Evolutionary conservation across 2,329 filamentous ascomycete genomes (phyloP), one percentile per base, ranked within the genome.

Genomic region (Epichloe sylvatica): DNA sequence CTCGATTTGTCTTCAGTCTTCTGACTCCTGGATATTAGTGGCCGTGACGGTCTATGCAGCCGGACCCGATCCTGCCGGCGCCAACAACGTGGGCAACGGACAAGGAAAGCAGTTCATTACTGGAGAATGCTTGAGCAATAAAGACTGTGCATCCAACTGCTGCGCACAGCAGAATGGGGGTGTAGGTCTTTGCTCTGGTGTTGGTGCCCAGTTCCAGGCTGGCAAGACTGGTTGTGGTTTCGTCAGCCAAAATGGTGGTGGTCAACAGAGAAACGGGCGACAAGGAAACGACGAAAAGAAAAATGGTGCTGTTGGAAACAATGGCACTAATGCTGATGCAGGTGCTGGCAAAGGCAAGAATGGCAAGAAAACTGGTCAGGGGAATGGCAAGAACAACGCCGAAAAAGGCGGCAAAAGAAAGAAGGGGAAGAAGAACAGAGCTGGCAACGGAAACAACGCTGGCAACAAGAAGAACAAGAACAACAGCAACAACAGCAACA

Each of bases 211-310:
- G 46, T 58, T 59, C 49, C 59, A 63, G 55, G 57, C 57, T 25
- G 61, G 61, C 39, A 64, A 64, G 57, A 55, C 55, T 9, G 60
- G 61, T 17, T 64, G 61, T 49, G 57, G 56, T 35, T 63, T 62
- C 35, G 53, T 51, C 13, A 60, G 62, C 45, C 41, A n/a, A n/a
- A 46, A 43, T n/a, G 49, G 23, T 12, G 23, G 36, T 11, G 23
- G 41, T 11, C 41, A 41, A 23, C 39, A 21, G 39, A 41, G 17
- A 11, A 21, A 21, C 19, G 39, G n/a, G 1, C n/a, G 19, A 12
- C n/a, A 21, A 23, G 17, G 17, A 5, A 41, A 41, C n/a, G 17
- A 17, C 17, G 17, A 41, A 17, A 8, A 23, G 17, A 41, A 41
- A 9, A 23, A 41, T 9, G 39, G 17, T 41, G 42, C 8, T 19